Evolutionary conservation across 805 yeast species (phyloP), one percentile per base, ranked within the genome.

Genomic region (Ogataea nonfermentans): DNA sequence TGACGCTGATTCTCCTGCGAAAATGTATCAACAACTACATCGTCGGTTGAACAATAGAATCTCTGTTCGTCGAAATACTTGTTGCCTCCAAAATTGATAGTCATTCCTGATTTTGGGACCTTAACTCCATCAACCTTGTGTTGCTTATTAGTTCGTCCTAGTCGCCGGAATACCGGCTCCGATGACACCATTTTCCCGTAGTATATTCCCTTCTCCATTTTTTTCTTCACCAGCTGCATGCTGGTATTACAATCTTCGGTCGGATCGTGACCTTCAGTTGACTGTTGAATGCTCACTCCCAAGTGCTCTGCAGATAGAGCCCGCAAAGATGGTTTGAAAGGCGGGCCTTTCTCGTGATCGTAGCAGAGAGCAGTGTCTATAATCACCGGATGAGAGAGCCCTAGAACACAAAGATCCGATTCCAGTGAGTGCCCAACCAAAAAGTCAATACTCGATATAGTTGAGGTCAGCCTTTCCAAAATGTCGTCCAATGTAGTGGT

Each of bases 341-440:
- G 95, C 0, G 82, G 82, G 0, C 97, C 97, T 24, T 84, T 70
- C n/a, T 77, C 74, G 57, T 89, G 96, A 38, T 88, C 88, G 62
- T 67, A 84, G 9, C 82, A 66, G 1, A 84, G 50, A 0, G 96
- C 71, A 0, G 98, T 91, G 61, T 91, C 99, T 10, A 91, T 76
- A 17, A 90, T 71, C 11, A 63, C 68, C 2, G 85, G 81, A 57
- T 91, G 98, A 33, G 79, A 71, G 11, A 93, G 51, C 49, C 74
- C 73, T 56, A 93, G 61, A 3, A 80, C 95, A 9, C 72, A 68
- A 34, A 91, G 67, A 60, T 91, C 99, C 15, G 83, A 79, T 46
- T 90, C 91, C 22, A 91, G 66, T 0, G 98, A 91, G 59, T 91
- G 99, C 2, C 99, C 98, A 37, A 91, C 74, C 15, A 91, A 56